A percentile compares a stretch with the other conserved stretches of the same genome.
These are phyloP conservation scores for Aphanomyces invadans DNA, from an alignment of 352 stramenopile species.

Conservation along the genomic window DNA sequence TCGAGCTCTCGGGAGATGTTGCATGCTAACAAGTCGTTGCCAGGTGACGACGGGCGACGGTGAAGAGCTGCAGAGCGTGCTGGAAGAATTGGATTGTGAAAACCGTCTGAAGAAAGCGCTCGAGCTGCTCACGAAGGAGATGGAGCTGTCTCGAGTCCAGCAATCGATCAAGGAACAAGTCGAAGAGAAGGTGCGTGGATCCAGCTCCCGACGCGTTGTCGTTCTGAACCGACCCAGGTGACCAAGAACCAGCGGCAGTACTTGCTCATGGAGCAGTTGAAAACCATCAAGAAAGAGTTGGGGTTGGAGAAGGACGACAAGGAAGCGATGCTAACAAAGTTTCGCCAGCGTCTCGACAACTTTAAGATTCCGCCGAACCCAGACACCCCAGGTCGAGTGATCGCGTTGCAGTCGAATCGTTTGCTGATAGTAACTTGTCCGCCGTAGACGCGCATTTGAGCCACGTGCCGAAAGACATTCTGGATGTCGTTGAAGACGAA, in stretches of 20 bases:
- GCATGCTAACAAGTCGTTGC: too few relatives aligned
- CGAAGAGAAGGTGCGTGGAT: slow-evolving; percentile 47
- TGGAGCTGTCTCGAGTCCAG: slow-evolving; percentile 94
- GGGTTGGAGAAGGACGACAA: slow-evolving; percentile 99
- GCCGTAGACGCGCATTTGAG: too few relatives aligned
- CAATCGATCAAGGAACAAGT: slow-evolving; percentile 95
- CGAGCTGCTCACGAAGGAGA: slow-evolving; percentile 95
- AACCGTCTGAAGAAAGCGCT: slow-evolving; percentile 92
- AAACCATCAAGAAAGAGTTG: slow-evolving; percentile 99
- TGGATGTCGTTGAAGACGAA: slow-evolving; percentile 96
- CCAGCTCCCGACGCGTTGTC: slow-evolving; percentile 1
- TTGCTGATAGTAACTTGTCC: too few relatives aligned
- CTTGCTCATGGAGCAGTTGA: slow-evolving; percentile 97
- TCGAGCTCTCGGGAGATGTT: too few relatives aligned
- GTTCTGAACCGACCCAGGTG: slow-evolving; percentile 86
- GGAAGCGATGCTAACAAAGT: slow-evolving; percentile 95
- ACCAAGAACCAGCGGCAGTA: slow-evolving; percentile 98
- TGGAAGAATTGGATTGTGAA: slow-evolving; percentile 95
- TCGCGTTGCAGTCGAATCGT: too few relatives aligned
- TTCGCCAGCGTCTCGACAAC: slow-evolving; percentile 78
- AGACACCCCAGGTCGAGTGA: too few relatives aligned
- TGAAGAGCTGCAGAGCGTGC: slow-evolving; percentile 88
- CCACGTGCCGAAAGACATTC: slow-evolving; percentile 67
- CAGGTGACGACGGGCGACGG: slow-evolving; percentile 89
- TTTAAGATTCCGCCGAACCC: slow-evolving; percentile 31